Evolutionary conservation across 2,329 filamentous ascomycete species (phyloP), one percentile per base, ranked within the genome.

Genomic region (Sporothrix luriei): DNA sequence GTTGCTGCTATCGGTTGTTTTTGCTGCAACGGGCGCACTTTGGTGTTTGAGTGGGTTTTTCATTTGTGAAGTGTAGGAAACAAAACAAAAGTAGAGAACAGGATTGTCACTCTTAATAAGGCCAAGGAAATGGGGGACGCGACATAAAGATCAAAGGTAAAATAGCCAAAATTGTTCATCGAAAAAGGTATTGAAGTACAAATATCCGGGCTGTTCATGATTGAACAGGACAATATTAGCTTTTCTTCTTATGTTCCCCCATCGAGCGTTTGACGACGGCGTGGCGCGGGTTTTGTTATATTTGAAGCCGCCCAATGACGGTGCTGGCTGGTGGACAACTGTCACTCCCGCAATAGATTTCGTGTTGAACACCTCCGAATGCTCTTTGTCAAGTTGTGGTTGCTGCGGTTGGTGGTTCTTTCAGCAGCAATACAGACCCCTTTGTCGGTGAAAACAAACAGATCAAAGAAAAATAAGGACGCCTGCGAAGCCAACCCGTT

Each of bases 21-120:
- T 33, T 29, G 67, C 43, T 64, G 40, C 33, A 55, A 65, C 66
- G 4, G 70, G 49, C n/a, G 64, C 68, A 24, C 70, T 72, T 13
- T 61, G 62, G 21, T 66, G 70, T 21, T 70, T 71, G 33, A 70
- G 71, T 55, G 66, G 62, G 33, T 68, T 69, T 38, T 69, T 72
- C 71, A 72, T 72, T 29, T 38, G 51, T 29, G 19, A 19, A 19
- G n/a, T n/a, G 33, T 16, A 33, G 29, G 26, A 26, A n/a, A 51
- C 4, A 29, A 62, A 21, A 16, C n/a, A 64, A 54, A 43, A 49
- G 19, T n/a, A 52, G 52, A 9, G 52, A 69, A 49, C 19, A 26
- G 33, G 64, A 7, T 33, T 7, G 46, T 14, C 29, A 55, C 52
- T 55, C 16, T 55, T 14, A 66, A 52, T 33, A 69, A 16, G 24